Conservation (phyloP, 2,329 filamentous ascomycete genomes). For the Clonostachys solani region DNA sequence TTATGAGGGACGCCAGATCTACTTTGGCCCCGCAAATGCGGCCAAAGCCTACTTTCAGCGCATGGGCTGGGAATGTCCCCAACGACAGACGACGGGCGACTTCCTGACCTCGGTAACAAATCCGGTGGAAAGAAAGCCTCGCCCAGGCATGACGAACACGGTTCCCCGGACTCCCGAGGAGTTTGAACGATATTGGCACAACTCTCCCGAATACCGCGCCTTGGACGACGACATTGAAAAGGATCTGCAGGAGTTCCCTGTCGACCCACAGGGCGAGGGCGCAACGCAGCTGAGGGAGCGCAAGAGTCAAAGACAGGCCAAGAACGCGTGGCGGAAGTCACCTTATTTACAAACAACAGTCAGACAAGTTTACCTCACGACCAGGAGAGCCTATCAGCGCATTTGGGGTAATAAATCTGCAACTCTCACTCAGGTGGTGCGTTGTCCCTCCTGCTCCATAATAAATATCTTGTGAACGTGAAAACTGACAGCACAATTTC, state of each 20-base stretch:
- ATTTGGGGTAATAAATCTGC: slow-evolving; percentile 47
- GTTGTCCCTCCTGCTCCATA: too few relatives aligned
- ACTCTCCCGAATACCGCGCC: slow-evolving; percentile 35
- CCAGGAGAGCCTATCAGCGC: slow-evolving; percentile 43
- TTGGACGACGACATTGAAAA: slow-evolving; percentile 43
- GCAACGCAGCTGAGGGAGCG: slow-evolving; percentile 36
- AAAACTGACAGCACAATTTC: slow-evolving; percentile 45
- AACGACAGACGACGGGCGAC: slow-evolving; percentile 63
- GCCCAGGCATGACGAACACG: slow-evolving; percentile 52
- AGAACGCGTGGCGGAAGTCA: slow-evolving; percentile 48
- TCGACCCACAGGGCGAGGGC: slow-evolving; percentile 24
- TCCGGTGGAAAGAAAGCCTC: slow-evolving; percentile 51
- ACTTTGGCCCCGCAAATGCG: slow-evolving; percentile 55
- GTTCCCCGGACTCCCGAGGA: slow-evolving; percentile 68
- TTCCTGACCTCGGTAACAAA: slow-evolving; percentile 69
- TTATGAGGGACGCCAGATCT: slow-evolving; percentile 58
- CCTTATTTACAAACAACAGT: slow-evolving; percentile 56
- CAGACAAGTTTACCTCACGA: slow-evolving; percentile 48
- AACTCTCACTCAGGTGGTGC: slow-evolving; percentile 35
- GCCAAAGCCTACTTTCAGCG: slow-evolving; percentile 60
- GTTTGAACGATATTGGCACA: slow-evolving; percentile 48
- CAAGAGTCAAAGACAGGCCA: slow-evolving; percentile 46
- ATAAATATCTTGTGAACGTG: slow-evolving; percentile 47
- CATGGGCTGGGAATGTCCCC: slow-evolving; percentile 62
- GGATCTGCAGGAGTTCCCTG: slow-evolving; percentile 36